Conservation (phyloP, 441 rosid genomes). For the Lepidium campestre region DNA sequence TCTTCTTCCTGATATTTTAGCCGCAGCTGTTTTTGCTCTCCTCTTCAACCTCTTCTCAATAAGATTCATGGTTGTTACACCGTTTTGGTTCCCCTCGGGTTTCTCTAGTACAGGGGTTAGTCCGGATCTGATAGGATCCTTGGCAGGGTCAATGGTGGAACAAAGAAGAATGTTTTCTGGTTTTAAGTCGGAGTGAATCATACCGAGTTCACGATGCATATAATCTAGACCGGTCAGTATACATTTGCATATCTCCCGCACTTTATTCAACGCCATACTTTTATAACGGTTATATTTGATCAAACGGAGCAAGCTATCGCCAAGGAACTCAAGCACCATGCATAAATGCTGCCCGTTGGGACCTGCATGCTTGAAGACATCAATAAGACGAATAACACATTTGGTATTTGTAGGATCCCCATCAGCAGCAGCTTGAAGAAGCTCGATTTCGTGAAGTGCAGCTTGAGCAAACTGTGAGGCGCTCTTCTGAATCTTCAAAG, state of each 20-base stretch:
- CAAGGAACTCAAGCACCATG: conserved; percentile 96
- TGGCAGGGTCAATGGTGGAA: conserved; percentile 81
- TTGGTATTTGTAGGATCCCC: conserved; percentile 64
- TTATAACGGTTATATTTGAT: conserved; percentile 74
- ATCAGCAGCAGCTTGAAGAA: conserved; percentile 62
- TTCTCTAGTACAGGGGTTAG: conserved; percentile 66
- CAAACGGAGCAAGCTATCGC: conserved; percentile 82
- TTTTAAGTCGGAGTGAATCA: conserved; percentile 80
- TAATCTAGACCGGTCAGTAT: conserved; percentile 75
- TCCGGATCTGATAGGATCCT: conserved; percentile 76
- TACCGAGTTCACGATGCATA: conserved; percentile 78
- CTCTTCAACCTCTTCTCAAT: conserved; percentile 86
- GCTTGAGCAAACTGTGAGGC: conserved; percentile 92
- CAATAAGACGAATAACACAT: conserved; percentile 68
- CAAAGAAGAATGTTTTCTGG: conserved; percentile 88
- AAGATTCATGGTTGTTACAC: conserved; percentile 58
- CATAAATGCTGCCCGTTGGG: conserved; percentile 94
- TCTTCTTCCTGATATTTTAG: conserved; percentile 72
- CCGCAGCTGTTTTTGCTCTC: conserved; percentile 85
- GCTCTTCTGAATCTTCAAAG: conserved; percentile 96
- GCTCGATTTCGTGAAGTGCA: conserved; percentile 86
- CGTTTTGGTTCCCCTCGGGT: conserved; percentile 69
- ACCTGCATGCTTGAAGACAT: conserved; percentile 81
- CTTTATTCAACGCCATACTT: conserved; percentile 66
- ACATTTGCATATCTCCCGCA: conserved; percentile 86